Base-by-base conservation (phyloP, 257 asterid genomes). In the Voacanga thouarsii region DNA sequence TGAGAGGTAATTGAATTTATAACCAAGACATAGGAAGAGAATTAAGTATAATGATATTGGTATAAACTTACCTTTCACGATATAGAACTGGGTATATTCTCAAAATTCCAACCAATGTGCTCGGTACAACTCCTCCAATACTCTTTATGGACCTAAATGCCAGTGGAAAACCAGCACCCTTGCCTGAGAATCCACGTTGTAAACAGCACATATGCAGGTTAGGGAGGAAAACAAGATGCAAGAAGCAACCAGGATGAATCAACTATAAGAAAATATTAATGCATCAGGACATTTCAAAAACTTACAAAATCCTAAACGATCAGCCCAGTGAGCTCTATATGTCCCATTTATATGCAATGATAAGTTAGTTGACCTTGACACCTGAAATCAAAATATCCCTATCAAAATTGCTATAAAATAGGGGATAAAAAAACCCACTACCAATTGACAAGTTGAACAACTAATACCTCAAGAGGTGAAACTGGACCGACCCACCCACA, bases 311-410 rank as follows among this genome's bases (percentile, higher is more conserved):
- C 99, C 99, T 85, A 96, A 78, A 71, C 90, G 92, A 82, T 94
- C 96, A 77, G 97, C 97, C 99, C 99, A 96, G 78, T 96, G 96
- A 86, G 97, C 94, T 84, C 97, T 89, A 84, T 93, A 92, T 2
- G 95, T 92, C 84, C 99, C 99, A 75, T 96, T 96, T 23, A 89
- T 87, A 85, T 93, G 94, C 88, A 96, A 82, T 50, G 81, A 80
- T 71, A 96, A 84, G 81, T 88, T 84, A 79, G 89, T 70, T 23
- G 89, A 80, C 80, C 79, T 76, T 63, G 94, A 87, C 73, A 85
- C 92, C 99, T 93, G 95, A 78, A 84, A 84, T 72, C 63, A 76
- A 81, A 78, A 71, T 28, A 63, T 51, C 53, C 55, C 60, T 33
- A 72, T 64, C 67, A 74, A 67, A 79, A 79, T 79, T 78, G 75